Conservation (phyloP, 345 rosid species). For the Eucalyptus coolabah region DNA sequence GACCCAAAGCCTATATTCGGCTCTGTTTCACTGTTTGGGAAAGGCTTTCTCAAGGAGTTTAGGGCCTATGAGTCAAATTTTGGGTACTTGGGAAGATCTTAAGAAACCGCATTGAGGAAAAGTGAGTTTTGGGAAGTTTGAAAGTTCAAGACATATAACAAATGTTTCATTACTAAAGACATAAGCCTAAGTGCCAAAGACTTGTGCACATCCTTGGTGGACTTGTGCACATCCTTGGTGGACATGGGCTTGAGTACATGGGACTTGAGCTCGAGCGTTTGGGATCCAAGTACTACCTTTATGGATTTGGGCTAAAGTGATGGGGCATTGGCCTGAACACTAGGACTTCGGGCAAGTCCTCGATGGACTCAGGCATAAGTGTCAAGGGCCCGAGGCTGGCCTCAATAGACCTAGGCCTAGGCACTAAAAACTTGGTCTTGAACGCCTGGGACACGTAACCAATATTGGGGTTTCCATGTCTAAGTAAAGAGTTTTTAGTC, state of each 20-base stretch:
- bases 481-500: not conserved
- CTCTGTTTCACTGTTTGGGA: not conserved
- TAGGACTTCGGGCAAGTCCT: not conserved
- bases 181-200: fast-evolving
- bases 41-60: not conserved
- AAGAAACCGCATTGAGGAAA: too few relatives aligned
- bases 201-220: too few relatives aligned
- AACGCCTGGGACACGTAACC: fast-evolving
- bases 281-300: not conserved
- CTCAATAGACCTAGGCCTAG: not conserved
- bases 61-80: too few relatives aligned
- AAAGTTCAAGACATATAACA: fast-evolving
- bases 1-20: not conserved
- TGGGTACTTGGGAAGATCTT: too few relatives aligned
- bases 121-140: not conserved
- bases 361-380: not conserved
- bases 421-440: not conserved
- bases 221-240: too few relatives aligned
- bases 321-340: not conserved
- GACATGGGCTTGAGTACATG: too few relatives aligned
- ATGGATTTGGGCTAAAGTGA: not conserved
- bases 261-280: fast-evolving
- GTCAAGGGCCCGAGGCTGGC: not conserved
- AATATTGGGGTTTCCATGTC: not conserved
- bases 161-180: not conserved